Evolutionary conservation across 257 asterid species (phyloP), one percentile per base, ranked within the genome.

Genomic region (Petunia secreta): DNA sequence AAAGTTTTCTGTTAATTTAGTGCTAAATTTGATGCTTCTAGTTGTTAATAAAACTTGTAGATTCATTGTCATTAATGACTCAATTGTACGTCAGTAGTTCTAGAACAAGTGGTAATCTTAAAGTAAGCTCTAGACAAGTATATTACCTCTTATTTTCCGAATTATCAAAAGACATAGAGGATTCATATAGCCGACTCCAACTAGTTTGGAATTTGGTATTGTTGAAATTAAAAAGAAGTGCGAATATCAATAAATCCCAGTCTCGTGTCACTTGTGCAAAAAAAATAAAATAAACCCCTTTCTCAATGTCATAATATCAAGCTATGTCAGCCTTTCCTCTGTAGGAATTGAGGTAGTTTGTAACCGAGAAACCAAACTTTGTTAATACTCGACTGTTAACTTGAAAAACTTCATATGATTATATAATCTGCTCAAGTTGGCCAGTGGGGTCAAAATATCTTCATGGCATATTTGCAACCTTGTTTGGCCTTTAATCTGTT

Each of bases 61-160:
- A 25, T 46, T 46, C 77, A 16, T 69, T 46, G 44, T 71, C 44
- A 71, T 48, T 71, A 71, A 48, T 71, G 44, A 48, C 34, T 71
- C 60, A 71, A 71, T 71, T 71, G 57, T 10, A 48, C 39, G 43
- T 14, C 46, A 48, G 77, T 71, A 10, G 60, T 39, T 71, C 59
- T 34, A 34, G 59, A 48, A 53, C 62, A 71, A 71, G 10, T 48
- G 77, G 34, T 48, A 48, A 34, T 71, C 77, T 34, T 48, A 71
- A 34, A 48, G 46, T 59, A 71, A 71, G 43, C 6, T 71, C 9
- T 71, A 6, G 10, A 43, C 60, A 48, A 10, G 8, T 59, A 46
- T 46, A 71, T 71, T 48, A 71, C 25, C 60, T 48, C 77, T 71
- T 71, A 71, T 10, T 69, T 69, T 69, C 16, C 46, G 77, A 69